phyloP scores from a whole-genome alignment of 169 alveolate species.

The Perkinsus chesapeaki region DNA sequence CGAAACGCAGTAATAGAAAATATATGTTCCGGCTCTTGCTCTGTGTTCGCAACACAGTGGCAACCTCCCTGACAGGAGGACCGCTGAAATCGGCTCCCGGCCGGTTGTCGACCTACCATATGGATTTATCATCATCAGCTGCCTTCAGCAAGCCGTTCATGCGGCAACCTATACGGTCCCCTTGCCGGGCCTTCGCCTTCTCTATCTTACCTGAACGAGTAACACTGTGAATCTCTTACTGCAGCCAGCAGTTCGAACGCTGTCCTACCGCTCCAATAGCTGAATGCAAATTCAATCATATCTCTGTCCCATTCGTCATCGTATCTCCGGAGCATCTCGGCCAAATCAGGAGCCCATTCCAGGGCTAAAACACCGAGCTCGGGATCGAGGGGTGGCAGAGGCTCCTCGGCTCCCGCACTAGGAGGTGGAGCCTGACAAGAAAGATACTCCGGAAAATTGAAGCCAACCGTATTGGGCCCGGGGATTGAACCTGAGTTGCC shows the following conservation, averaged over 20 bases:
- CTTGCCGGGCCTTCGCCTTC: neutral
- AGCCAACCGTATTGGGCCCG: neutral
- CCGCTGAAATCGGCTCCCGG: neutral
- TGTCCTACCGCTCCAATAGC: neutral
- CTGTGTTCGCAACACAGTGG: neutral
- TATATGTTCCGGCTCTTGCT: neutral
- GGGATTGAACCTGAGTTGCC: neutral
- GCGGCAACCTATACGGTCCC: neutral
- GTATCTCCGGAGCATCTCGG: neutral
- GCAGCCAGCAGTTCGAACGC: neutral
- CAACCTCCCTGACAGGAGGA: neutral
- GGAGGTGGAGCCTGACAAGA: neutral
- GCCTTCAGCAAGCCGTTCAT: neutral
- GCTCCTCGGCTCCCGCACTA: neutral
- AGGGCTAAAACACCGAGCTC: neutral
- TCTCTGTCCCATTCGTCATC: neutral
- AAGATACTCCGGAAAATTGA: neutral
- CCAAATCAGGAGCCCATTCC: neutral
- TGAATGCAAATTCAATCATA: neutral
- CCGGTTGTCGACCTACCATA: neutral
- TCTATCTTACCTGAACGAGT: neutral
- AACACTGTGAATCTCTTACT: neutral
- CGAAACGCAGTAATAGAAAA: neutral
- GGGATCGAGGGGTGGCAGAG: neutral
- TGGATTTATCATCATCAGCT: neutral